A percentile compares a stretch with the other conserved stretches of the same genome.
phyloP scores from a whole-genome alignment of 106 monocot species.

The Dendrobium catenatum region DNA sequence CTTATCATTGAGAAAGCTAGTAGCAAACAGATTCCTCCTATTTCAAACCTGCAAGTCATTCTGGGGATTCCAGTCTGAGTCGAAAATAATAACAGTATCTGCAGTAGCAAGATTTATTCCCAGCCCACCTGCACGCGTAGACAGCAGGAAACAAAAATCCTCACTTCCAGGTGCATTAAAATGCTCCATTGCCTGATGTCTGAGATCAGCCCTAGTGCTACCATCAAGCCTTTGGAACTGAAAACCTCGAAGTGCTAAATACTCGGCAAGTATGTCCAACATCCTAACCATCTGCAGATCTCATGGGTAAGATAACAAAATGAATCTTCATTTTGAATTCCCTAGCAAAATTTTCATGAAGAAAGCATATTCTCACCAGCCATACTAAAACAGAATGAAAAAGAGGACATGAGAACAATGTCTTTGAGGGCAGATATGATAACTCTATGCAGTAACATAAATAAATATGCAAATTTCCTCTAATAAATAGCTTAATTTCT shows the following conservation, averaged over 20 bases:
- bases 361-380: background rate
- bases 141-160: conserved; percentile 98
- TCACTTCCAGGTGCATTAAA: conserved; percentile 99
- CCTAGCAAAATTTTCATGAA: conserved; percentile 4
- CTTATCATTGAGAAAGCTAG: background rate
- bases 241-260: conserved; percentile 88
- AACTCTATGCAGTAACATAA: background rate
- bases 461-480: background rate
- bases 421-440: background rate
- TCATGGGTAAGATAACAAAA: conserved; percentile 6
- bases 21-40: background rate
- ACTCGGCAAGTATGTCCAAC: conserved; percentile 97
- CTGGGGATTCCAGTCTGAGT: conserved; percentile 99
- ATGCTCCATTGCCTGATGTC: conserved; percentile 99
- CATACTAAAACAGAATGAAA: background rate
- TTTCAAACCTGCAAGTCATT: conserved; percentile 91
- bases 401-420: background rate
- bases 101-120: conserved; percentile 99
- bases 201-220: conserved; percentile 93
- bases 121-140: conserved; percentile 96
- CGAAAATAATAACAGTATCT: conserved; percentile 98
- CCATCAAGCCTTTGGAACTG: conserved; percentile 99
- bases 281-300: conserved; percentile 91
- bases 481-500: background rate
- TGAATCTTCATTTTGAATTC: background rate